Percentiles rank a stretch among this genome's conserved stretches.
phyloP scores from a whole-genome alignment of 176 grass and related monocot species.

The Paspalum vaginatum region DNA sequence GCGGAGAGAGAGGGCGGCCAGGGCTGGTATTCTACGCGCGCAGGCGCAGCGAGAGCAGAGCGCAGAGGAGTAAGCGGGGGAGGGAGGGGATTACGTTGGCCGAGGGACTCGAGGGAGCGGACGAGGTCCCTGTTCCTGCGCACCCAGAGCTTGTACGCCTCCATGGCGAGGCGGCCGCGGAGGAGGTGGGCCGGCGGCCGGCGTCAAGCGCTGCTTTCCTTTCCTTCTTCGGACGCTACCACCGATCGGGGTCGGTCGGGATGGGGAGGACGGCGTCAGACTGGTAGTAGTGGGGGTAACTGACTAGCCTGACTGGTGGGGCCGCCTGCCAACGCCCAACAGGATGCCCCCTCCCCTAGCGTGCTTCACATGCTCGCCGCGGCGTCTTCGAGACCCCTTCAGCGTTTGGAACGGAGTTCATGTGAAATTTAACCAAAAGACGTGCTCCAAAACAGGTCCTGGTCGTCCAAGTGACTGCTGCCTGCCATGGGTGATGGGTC shows the following conservation, averaged over 20 bases:
- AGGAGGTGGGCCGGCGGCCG: neutral
- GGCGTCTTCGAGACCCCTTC: too few relatives aligned
- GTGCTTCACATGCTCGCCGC: too few relatives aligned
- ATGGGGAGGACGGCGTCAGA: neutral
- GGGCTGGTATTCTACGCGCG: neutral
- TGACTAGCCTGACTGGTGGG: neutral
- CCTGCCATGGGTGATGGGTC: too few relatives aligned
- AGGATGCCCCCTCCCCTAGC: too few relatives aligned
- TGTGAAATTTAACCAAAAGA: too few relatives aligned
- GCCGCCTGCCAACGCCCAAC: too few relatives aligned
- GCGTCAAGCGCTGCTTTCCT: neutral
- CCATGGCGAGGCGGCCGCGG: constrained; percentile 55
- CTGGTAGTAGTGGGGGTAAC: too few relatives aligned
- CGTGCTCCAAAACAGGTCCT: too few relatives aligned
- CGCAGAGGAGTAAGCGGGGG: too few relatives aligned
- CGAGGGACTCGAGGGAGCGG: constrained; percentile 86
- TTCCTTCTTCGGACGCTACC: neutral
- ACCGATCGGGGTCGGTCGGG: neutral
- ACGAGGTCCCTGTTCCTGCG: constrained; percentile 89
- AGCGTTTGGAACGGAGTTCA: too few relatives aligned
- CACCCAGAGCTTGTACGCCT: constrained; percentile 93
- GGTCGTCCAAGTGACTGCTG: too few relatives aligned
- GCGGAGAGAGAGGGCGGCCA: neutral
- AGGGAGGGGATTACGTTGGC: constrained; percentile 66
- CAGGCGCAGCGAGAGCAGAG: neutral